Base-by-base conservation (phyloP, 805 yeast species). In the Candida incommunis region DNA sequence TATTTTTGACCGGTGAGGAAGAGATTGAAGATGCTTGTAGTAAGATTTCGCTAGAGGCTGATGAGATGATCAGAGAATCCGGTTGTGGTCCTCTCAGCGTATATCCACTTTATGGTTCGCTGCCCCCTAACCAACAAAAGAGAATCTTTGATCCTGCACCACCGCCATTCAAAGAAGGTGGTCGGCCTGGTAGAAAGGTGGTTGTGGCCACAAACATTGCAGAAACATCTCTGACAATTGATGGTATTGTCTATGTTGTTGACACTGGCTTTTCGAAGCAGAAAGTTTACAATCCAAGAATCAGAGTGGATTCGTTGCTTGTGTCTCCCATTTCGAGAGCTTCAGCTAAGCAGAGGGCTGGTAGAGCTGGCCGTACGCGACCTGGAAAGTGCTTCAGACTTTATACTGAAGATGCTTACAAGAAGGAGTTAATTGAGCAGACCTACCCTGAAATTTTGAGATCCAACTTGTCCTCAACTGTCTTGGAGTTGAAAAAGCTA, bases 351-450 rank as follows among this genome's bases (percentile, higher is more conserved):
- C 98, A 90, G 66, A 78, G 98, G 65, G 97, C 97, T 27, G 98
- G 98, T 75, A 84, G 98, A 75, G 98, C 98, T 46, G 98, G 98
- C 69, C 90, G 98, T 76, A 90, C 96, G 4, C 77, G 95, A 58
- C 96, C 97, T 15, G 98, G 98, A 60, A 90, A 92, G 64, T 90
- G 96, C 66, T 90, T 90, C 75, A 74, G 98, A 59, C 70, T 90
- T 45, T 90, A 90, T 67, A 92, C 98, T 1, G 96, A 92, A 61
- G 96, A 87, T 56, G 96, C 97, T 1, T 90, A 86, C 71, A 78
- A 86, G 59, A 82, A 84, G 60, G 97, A 92, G 62, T 71, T 90
- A 56, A 83, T 86, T 50, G 96, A 90, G 58, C 97, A 94, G 62
- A 82, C 94, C 56, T 85, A 90, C 58, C 98, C 98, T 1, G 98